Evolutionary conservation across 139 green algal species (phyloP).

Genomic region (Chlorella sorokiniana): DNA sequence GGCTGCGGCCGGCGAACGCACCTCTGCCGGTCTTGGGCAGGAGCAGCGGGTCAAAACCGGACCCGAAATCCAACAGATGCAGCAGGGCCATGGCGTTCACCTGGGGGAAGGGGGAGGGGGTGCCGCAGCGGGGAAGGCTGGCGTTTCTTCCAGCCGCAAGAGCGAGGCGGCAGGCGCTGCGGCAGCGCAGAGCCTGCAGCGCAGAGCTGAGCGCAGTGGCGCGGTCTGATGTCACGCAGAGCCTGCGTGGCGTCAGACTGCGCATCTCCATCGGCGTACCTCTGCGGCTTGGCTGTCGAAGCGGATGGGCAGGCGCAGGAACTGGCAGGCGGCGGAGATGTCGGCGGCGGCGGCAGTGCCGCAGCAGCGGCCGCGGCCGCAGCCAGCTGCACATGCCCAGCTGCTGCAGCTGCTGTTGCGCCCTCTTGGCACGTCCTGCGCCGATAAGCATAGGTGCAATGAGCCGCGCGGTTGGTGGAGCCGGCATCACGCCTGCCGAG

Average conservation of each 20-base stretch:
- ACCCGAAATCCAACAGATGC: slow-evolving; percentile 70
- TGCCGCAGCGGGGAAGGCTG: background rate
- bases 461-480: background rate
- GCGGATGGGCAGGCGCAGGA: slow-evolving; percentile 51
- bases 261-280: background rate
- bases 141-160: background rate
- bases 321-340: slow-evolving; percentile 30
- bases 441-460: background rate
- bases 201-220: background rate
- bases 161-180: too few species aligned
- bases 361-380: slow-evolving; percentile 7
- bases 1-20: background rate
- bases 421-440: slow-evolving; percentile 44
- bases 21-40: slow-evolving; percentile 20
- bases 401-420: slow-evolving; percentile 13
- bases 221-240: too few species aligned
- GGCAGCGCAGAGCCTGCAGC: too few species aligned
- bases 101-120: slow-evolving; percentile 32
- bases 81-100: slow-evolving; percentile 64
- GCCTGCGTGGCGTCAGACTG: too few species aligned
- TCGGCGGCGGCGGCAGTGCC: slow-evolving; percentile 13
- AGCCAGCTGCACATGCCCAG: slow-evolving; percentile 34
- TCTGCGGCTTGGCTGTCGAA: slow-evolving; percentile 60
- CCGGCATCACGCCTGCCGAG: background rate
- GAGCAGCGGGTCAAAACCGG: slow-evolving; percentile 59